Evolutionary conservation across 1,139 yeast species (phyloP).

Genomic region (Wickerhamiella infanticola): DNA sequence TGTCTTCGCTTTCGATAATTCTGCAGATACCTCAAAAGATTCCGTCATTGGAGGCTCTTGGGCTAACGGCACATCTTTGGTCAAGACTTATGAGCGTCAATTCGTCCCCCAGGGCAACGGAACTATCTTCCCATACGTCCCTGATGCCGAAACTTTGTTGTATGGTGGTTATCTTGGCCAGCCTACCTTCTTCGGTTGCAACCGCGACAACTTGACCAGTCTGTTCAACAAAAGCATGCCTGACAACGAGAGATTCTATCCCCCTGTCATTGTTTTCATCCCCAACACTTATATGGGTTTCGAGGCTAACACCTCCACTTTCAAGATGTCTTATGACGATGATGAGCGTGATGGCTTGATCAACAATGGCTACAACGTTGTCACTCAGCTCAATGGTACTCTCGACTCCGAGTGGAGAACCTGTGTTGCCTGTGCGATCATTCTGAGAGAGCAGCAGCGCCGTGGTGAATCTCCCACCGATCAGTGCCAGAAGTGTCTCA

Average conservation of each 20-base stretch:
- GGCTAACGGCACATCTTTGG: constrained; percentile 45
- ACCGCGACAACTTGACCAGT: constrained; percentile 42
- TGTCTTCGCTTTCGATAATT: constrained; percentile 68
- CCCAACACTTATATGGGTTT: constrained; percentile 62
- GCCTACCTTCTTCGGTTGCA: constrained; percentile 62
- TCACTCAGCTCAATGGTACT: constrained; percentile 58
- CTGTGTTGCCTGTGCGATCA: constrained; percentile 81
- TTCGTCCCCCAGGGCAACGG: constrained; percentile 40
- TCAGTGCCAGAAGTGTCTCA: constrained; percentile 61
- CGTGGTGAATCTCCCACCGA: constrained; percentile 44
- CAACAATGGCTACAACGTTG: constrained; percentile 65
- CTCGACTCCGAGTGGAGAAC: constrained; percentile 58
- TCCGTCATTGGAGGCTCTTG: constrained; percentile 53
- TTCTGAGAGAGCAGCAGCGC: constrained; percentile 68
- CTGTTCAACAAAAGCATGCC: constrained; percentile 23
- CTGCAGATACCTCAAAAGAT: constrained; percentile 66
- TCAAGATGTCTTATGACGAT: constrained; percentile 46
- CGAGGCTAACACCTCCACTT: constrained; percentile 61
- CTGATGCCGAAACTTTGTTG: constrained; percentile 43
- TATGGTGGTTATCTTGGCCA: constrained; percentile 33
- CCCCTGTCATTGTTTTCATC: constrained; percentile 67
- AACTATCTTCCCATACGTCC: constrained; percentile 63
- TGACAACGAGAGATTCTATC: constrained; percentile 22
- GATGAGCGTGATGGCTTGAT: constrained; percentile 51
- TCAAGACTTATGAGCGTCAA: constrained; percentile 38